Conservation (phyloP, 1,284 basidiomycete species). For the Cystobasidiaceae sp. region DNA sequence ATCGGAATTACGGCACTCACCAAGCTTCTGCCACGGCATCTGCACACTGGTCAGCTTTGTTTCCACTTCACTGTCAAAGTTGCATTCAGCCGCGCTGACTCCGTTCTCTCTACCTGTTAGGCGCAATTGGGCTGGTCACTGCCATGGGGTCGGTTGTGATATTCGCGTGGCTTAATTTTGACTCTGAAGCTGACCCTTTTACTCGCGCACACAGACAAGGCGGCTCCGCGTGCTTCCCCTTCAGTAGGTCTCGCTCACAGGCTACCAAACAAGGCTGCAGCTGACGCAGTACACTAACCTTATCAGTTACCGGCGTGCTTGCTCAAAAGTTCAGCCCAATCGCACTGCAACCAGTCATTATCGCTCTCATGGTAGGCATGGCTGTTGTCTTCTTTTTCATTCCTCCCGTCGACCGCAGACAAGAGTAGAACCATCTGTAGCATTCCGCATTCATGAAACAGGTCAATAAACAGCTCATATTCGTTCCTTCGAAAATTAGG, state of each 20-base stretch:
- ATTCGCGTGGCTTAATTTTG: too few relatives aligned
- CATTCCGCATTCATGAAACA: too few relatives aligned
- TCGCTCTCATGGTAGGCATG: conserved; percentile 16
- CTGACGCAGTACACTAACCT: background rate
- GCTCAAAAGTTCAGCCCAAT: conserved; percentile 22
- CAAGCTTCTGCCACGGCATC: conserved; percentile 29
- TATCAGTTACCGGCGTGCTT: conserved; percentile 14
- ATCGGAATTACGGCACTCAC: conserved; percentile 21
- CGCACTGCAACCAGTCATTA: conserved; percentile 20
- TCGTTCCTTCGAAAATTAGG: too few relatives aligned
- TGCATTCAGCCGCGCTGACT: background rate
- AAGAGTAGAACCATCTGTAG: conserved; percentile 19
- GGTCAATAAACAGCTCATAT: too few relatives aligned
- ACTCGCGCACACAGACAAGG: too few relatives aligned
- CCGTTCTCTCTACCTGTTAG: background rate
- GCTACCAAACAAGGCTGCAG: background rate
- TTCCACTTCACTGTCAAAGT: background rate
- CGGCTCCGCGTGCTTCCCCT: conserved; percentile 18
- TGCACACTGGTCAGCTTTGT: conserved; percentile 24
- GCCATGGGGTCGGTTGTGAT: too few relatives aligned
- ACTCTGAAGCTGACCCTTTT: too few relatives aligned
- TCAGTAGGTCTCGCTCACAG: background rate
- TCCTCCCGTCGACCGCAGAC: conserved; percentile 4
- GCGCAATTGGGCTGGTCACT: conserved; percentile 25
- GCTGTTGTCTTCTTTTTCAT: conserved; percentile 26